Evolutionary conservation across 768 basidiomycete species (phyloP).

Genomic region (Dendrothele bispora): DNA sequence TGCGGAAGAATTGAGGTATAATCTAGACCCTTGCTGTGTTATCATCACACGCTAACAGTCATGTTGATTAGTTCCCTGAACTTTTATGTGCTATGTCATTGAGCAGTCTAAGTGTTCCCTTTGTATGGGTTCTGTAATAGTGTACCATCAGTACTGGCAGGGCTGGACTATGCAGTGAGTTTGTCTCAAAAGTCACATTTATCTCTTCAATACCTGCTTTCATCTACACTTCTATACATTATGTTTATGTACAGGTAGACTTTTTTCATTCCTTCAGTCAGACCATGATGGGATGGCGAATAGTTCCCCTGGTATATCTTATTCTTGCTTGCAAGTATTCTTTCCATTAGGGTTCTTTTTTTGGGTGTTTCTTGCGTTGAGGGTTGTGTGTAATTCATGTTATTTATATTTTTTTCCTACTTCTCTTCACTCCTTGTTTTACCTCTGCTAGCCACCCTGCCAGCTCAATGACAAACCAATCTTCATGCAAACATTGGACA

Average conservation of each 20-base stretch:
- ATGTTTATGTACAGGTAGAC: constrained; percentile 1
- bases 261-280: background rate
- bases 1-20: constrained; percentile 15
- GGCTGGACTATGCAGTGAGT: constrained; percentile 3
- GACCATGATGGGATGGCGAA: background rate
- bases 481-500: constrained; percentile 14
- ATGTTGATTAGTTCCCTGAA: background rate
- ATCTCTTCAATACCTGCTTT: background rate
- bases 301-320: constrained; percentile 5
- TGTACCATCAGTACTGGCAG: constrained; percentile 8
- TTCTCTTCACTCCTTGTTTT: constrained; percentile 1
- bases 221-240: background rate
- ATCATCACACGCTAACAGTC: background rate
- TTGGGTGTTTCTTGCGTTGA: background rate
- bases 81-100: background rate
- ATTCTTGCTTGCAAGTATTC: constrained; percentile 4
- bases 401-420: constrained; percentile 7
- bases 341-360: constrained; percentile 1
- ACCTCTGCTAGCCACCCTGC: background rate
- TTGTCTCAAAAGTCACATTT: background rate
- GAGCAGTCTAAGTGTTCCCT: too few relatives aligned
- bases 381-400: constrained; percentile 9
- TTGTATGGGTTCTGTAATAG: constrained; percentile 5
- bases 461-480: background rate
- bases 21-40: background rate